phyloP scores from a whole-genome alignment of 805 yeast genomes.

The Pichia pseudocactophila region DNA sequence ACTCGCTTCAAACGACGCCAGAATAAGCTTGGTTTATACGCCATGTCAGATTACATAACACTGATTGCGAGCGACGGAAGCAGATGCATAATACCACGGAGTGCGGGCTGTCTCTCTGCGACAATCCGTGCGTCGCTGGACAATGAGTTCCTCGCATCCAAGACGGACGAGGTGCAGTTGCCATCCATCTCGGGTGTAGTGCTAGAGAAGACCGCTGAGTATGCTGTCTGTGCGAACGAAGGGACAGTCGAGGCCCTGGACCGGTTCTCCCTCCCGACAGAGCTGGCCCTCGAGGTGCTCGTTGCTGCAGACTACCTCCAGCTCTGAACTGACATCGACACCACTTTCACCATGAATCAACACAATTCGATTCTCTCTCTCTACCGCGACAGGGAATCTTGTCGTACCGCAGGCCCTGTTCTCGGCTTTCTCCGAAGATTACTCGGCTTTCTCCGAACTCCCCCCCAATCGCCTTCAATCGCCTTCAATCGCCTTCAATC shows the following conservation, averaged over 20 bases:
- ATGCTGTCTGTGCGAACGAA: slow-evolving; percentile 68
- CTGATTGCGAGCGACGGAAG: background rate
- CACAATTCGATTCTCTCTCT: too few species aligned
- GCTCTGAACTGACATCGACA: slow-evolving; percentile 28
- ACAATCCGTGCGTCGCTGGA: slow-evolving; percentile 42
- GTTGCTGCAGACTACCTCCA: slow-evolving; percentile 91
- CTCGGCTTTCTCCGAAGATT: background rate
- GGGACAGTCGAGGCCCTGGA: slow-evolving; percentile 48
- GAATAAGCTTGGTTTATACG: too few species aligned
- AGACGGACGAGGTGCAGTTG: slow-evolving; percentile 34
- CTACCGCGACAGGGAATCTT: too few species aligned
- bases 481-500: too few species aligned
- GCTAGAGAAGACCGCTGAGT: slow-evolving; percentile 75
- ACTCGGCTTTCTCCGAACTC: background rate
- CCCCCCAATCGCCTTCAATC: too few species aligned
- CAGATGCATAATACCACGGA: background rate
- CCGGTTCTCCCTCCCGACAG: slow-evolving; percentile 79
- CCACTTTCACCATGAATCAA: too few species aligned
- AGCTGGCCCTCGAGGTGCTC: slow-evolving; percentile 80
- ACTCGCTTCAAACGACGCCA: too few species aligned
- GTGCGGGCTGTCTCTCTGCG: background rate
- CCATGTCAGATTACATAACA: background rate
- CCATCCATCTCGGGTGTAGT: slow-evolving; percentile 63
- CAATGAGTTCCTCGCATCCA: slow-evolving; percentile 45
- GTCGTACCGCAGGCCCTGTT: background rate